Base-by-base conservation (phyloP, 164 flowering plant genomes). In the Kalanchoe fedtschenkoi region DNA sequence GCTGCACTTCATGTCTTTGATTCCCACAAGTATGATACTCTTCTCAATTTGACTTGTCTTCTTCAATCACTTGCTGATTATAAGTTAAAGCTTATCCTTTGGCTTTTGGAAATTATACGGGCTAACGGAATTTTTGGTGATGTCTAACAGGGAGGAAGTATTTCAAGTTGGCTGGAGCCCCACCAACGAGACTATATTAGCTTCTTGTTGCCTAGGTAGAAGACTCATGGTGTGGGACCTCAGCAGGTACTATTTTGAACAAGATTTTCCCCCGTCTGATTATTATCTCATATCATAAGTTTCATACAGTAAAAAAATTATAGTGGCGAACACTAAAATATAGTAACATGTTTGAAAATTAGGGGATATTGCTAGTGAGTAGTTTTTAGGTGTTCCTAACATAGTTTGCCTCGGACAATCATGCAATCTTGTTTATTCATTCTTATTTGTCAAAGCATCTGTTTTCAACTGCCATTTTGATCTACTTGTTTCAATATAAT, bases 201-300 rank as follows among this genome's bases (percentile, higher is more conserved):
- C 98, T 62, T 92, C 98, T 61, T 92, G 93, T 73, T 89, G 96
- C 72, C 92, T 85, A 76, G 98, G 95, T 59, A 74, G 98, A 69
- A 78, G 96, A 67, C 86, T 91, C 21, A 91, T 89, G 96, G 95
- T 89, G 54, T 89, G 98, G 98, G 98, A 92, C 70, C 95, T 92
- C 65, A 89, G 96, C 96, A 92, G 98, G 98, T 92, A 67, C 38
- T 61, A 71, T 32, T 65, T 58, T 34, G 14, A 55, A 30, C 61
- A 39, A 33, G 37, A 16, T 29, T 5, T 46, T 38, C 5, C 44
- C 5, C n/a, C n/a, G n/a, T n/a, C n/a, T n/a, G n/a, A n/a, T n/a
- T n/a, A n/a, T n/a, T n/a, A n/a, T n/a, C n/a, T n/a, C n/a, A n/a
- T n/a, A n/a, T n/a, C n/a, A n/a, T n/a, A n/a, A n/a, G n/a, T n/a